Percentiles rank a stretch among this genome's conserved stretches.
phyloP scores from a whole-genome alignment of 352 stramenopile species.

The Halophytophthora batemanensis region DNA sequence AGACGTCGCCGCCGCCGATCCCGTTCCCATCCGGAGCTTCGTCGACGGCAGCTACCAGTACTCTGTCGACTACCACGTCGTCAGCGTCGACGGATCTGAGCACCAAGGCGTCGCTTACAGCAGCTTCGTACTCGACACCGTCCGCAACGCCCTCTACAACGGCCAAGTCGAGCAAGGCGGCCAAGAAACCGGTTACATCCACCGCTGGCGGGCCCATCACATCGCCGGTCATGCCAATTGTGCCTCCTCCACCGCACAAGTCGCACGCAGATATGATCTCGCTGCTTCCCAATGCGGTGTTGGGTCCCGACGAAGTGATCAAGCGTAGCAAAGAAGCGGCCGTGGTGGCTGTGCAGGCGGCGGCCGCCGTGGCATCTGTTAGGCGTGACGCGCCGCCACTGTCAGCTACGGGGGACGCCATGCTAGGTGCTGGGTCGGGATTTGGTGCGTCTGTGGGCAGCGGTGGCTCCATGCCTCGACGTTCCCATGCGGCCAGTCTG shows the following conservation, averaged over 20 bases:
- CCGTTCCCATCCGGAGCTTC: conserved; percentile 39
- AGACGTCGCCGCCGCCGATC: conserved; percentile 68
- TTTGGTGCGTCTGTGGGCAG: conserved; percentile 34
- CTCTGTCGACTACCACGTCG: conserved; percentile 4
- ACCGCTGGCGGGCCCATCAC: conserved; percentile 6
- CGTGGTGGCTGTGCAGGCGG: conserved; percentile 69
- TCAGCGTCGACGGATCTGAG: conserved; percentile 21
- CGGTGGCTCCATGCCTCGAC: conserved; percentile 29
- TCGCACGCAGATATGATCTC: conserved; percentile 76
- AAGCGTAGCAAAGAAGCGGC: conserved; percentile 83
- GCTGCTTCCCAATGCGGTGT: conserved; percentile 40
- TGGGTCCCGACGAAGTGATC: conserved; percentile 83
- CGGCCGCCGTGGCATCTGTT: conserved; percentile 56
- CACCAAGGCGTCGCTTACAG: conserved; percentile 30
- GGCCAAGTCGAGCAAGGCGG: conserved; percentile 10
- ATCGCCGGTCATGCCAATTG: conserved; percentile 25
- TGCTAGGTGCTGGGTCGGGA: conserved; percentile 43
- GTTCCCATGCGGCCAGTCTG: conserved; percentile 36
- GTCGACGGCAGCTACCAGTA: conserved; percentile 1
- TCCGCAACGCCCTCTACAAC: conserved; percentile 4
- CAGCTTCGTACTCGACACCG: conserved; percentile 18
- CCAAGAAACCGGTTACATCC: conserved; percentile 22
- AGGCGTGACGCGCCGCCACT: conserved; percentile 44
- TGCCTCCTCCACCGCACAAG: conserved; percentile 66
- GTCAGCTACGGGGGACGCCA: conserved; percentile 44